Conservation (phyloP, 495 filamentous ascomycete genomes). For the Haplographium delicatum region DNA sequence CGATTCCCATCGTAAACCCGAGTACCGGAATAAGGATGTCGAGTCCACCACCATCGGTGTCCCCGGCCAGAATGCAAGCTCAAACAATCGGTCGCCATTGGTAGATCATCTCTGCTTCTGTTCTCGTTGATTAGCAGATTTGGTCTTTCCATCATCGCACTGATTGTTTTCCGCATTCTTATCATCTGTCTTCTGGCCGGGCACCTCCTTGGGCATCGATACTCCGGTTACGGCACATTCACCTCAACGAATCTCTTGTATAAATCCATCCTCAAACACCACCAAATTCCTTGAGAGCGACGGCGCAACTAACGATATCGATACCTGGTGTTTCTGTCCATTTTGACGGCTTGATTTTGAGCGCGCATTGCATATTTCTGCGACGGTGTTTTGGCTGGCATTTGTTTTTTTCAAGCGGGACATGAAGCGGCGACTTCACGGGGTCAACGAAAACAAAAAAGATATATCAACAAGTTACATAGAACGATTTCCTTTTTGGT, state of each 20-base stretch:
- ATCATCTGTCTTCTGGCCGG: slow-evolving; percentile 21
- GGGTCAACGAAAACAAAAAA: slow-evolving; percentile 25
- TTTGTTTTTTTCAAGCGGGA: slow-evolving; percentile 22
- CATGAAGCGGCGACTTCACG: slow-evolving; percentile 25
- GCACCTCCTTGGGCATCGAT: slow-evolving; percentile 25
- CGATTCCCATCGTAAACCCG: slow-evolving; percentile 98
- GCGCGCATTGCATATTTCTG: slow-evolving; percentile 28
- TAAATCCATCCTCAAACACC: slow-evolving; percentile 15
- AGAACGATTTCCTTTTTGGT: slow-evolving; percentile 27
- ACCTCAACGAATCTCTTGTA: slow-evolving; percentile 30
- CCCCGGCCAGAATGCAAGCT: slow-evolving; percentile 79
- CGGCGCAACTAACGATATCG: slow-evolving; percentile 24
- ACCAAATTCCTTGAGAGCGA: slow-evolving; percentile 24
- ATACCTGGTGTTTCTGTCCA: slow-evolving; percentile 24
- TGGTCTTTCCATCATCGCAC: slow-evolving; percentile 20
- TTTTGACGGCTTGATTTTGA: slow-evolving; percentile 25
- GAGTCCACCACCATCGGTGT: slow-evolving; percentile 86
- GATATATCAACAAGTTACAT: slow-evolving; percentile 26
- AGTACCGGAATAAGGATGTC: slow-evolving; percentile 67
- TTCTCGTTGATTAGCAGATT: slow-evolving; percentile 16
- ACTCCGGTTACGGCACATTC: slow-evolving; percentile 20
- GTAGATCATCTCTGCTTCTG: slow-evolving; percentile 32
- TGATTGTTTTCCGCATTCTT: slow-evolving; percentile 22
- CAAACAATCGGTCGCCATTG: slow-evolving; percentile 41
- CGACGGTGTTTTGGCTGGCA: slow-evolving; percentile 25